These are phyloP conservation scores for Capsicum pubescens DNA, from an alignment of 257 asterid species.

Conservation along the genomic window DNA sequence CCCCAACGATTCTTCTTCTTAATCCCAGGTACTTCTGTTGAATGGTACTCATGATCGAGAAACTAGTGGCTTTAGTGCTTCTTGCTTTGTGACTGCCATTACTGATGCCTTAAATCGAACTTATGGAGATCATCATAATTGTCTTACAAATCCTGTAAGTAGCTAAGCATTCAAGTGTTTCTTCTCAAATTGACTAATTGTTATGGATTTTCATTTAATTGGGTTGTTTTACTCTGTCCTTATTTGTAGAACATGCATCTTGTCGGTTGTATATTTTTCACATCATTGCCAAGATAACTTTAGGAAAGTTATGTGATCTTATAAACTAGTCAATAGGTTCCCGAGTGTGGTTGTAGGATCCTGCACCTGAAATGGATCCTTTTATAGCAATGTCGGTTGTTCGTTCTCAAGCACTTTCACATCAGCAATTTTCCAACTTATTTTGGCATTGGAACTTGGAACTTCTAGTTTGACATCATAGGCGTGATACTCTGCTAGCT, in stretches of 20 bases:
- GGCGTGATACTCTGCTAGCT: neutral
- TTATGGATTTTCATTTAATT: neutral
- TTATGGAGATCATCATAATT: constrained; percentile 65
- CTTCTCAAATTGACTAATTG: neutral
- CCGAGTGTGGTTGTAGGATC: neutral
- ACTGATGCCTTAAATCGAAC: constrained; percentile 93
- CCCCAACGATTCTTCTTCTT: constrained; percentile 14
- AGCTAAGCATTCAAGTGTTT: constrained; percentile 16
- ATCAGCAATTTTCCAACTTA: neutral
- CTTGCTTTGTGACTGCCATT: constrained; percentile 89
- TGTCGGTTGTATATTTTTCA: neutral
- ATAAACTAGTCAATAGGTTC: neutral
- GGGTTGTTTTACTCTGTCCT: neutral
- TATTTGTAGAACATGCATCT: constrained; percentile 14
- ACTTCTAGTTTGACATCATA: constrained; percentile 9
- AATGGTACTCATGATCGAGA: constrained; percentile 92
- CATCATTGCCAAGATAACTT: neutral
- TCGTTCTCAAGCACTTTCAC: constrained; percentile 5
- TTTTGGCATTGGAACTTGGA: neutral
- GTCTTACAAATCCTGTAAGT: constrained; percentile 76
- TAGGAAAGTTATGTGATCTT: neutral
- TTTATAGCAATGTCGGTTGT: neutral
- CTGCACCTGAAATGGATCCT: neutral
- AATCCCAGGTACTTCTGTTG: constrained; percentile 78
- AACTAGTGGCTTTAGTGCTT: constrained; percentile 81